Base-by-base conservation (phyloP, 345 rosid species). In the Citrus australasica region DNA sequence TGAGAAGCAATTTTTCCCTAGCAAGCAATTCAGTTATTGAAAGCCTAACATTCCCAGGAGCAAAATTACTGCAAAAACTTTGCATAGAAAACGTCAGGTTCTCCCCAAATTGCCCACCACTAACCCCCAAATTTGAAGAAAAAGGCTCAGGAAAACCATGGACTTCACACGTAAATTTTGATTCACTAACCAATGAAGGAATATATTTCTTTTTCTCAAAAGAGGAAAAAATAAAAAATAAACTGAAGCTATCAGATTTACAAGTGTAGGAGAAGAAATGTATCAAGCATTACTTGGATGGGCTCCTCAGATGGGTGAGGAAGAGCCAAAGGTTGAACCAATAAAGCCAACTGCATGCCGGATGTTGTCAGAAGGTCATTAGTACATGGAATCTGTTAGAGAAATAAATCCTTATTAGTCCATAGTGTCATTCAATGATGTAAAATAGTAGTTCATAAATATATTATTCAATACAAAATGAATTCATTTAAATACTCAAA, bases 261-360 rank as follows among this genome's bases (percentile, higher is more conserved):
- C 33, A 42, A 55, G 63, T 10, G 13, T 9, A 28, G 35, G 35
- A 68, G 35, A 64, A 69, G 24, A 24, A 37, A 76, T 33, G 51
- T n/a, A 58, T 16, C 4, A 63, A 60, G 67, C 53, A 78, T 76
- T 87, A 92, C 99, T 87, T 92, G 99, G 80, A 94, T 87, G 71
- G 98, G 95, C 84, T 96, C 99, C 87, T 96, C 99, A 13, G 97
- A 92, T 78, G 97, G 94, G 86, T 92, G 98, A 82, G 98, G 87
- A 85, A 94, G 97, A 55, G 98, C 98, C 82, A 96, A 85, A 58
- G 99, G 99, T 81, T 94, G 99, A 69, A 94, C 95, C 83, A 94
- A 81, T 85, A 96, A 86, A 75, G 98, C 93, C 78, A 96, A 83
- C 85, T 91, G 98, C 99, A 96, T 94, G 74, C 92, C 97, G 38